Percentiles rank a stretch among this genome's conserved stretches.
These are phyloP conservation scores for Rhodotorula sp. DNA, from an alignment of 1,284 basidiomycete species.

Conservation along the genomic window DNA sequence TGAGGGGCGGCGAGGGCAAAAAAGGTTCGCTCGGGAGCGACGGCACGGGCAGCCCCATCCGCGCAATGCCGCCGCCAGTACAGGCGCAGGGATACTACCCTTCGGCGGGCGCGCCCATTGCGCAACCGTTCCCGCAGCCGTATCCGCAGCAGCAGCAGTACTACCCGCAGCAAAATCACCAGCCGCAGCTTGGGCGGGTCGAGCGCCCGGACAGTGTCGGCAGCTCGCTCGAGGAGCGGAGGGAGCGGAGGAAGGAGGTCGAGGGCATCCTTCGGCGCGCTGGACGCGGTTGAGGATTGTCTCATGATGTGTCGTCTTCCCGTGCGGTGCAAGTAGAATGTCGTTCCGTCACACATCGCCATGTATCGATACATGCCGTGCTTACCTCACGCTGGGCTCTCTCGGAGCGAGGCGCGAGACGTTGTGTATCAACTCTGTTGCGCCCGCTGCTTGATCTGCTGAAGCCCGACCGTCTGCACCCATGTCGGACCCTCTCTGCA, in stretches of 20 bases:
- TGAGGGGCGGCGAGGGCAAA: constrained; percentile 1
- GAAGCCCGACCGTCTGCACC: background rate
- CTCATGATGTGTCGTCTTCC: too few relatives aligned
- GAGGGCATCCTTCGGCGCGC: constrained; percentile 24
- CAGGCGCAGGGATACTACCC: background rate
- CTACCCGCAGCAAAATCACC: too few relatives aligned
- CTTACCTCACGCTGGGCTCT: too few relatives aligned
- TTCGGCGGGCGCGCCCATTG: background rate
- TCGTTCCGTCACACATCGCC: too few relatives aligned
- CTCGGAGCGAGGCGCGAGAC: too few relatives aligned
- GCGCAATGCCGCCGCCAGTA: background rate
- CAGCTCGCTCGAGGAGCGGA: background rate
- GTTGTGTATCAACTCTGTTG: too few relatives aligned
- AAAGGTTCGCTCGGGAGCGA: background rate
- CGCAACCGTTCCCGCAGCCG: background rate
- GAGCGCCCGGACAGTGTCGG: background rate
- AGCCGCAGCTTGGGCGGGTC: background rate
- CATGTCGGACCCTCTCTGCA: background rate
- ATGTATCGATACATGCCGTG: too few relatives aligned
- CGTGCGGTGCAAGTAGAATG: background rate
- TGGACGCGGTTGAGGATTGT: background rate
- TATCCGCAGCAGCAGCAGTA: background rate
- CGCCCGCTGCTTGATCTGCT: background rate
- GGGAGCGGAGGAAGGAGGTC: constrained; percentile 10
- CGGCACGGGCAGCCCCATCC: background rate